A percentile compares a stretch with the other conserved stretches of the same genome.
Evolutionary conservation across 495 filamentous ascomycete species (phyloP).

Genomic region (Apodospora peruviana): DNA sequence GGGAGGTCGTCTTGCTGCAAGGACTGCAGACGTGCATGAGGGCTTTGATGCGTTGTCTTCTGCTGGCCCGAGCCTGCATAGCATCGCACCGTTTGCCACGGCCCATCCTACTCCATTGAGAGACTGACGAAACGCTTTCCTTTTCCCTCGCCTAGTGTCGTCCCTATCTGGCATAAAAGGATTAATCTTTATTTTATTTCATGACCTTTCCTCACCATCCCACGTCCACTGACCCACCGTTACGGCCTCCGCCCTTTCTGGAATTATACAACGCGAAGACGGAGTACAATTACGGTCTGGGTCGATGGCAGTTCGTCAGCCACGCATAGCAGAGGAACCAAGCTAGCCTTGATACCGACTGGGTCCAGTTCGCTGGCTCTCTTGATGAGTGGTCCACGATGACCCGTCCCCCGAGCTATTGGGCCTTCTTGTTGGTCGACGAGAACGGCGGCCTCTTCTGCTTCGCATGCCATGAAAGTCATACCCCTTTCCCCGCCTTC

Average conservation of each 20-base stretch:
- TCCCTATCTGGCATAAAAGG: background rate
- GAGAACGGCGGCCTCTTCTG: constrained; percentile 9
- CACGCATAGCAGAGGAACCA: constrained; percentile 14
- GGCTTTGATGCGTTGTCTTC: constrained; percentile 30
- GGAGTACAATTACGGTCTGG: too few relatives aligned
- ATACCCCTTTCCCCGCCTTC: constrained; percentile 22
- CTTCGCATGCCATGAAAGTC: constrained; percentile 28
- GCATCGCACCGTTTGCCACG: constrained; percentile 11
- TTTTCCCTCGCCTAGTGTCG: background rate
- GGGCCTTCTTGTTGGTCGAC: constrained; percentile 12
- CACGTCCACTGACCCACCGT: too few relatives aligned
- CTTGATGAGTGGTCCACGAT: constrained; percentile 15
- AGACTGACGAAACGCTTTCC: background rate
- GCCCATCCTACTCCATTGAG: constrained; percentile 10
- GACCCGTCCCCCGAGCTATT: constrained; percentile 7
- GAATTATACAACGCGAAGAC: too few relatives aligned
- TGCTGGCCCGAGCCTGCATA: constrained; percentile 20
- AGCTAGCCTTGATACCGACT: constrained; percentile 16
- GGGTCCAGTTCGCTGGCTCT: constrained; percentile 19
- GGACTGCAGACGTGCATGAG: constrained; percentile 19
- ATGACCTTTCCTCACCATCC: too few relatives aligned
- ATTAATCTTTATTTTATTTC: background rate
- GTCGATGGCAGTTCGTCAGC: constrained; percentile 10
- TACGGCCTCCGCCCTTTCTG: too few relatives aligned
- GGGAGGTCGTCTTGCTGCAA: constrained; percentile 11